Conservation (phyloP, 768 basidiomycete species). For the Chiua virens region DNA sequence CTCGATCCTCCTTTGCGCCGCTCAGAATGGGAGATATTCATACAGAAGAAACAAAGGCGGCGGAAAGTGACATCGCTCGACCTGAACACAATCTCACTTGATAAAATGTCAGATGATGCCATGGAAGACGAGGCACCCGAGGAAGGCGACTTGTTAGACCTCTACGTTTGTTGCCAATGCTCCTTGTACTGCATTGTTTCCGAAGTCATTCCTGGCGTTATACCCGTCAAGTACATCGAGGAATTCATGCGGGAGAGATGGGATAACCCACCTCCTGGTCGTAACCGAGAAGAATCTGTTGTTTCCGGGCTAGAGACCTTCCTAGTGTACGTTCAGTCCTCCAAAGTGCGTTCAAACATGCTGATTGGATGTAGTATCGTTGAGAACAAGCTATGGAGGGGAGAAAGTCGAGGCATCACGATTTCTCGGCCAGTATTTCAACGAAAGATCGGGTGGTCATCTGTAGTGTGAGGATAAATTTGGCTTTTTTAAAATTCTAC, state of each 20-base stretch:
- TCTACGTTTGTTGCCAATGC: constrained; percentile 86
- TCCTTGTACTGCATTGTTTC: constrained; percentile 72
- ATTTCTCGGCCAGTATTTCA: constrained; percentile 56
- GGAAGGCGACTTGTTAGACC: constrained; percentile 63
- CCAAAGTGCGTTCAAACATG: not conserved
- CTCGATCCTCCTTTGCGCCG: constrained; percentile 60
- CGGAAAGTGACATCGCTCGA: constrained; percentile 49
- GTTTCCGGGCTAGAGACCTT: constrained; percentile 64
- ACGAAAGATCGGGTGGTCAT: constrained; percentile 65
- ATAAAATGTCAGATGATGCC: constrained; percentile 27
- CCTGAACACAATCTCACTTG: constrained; percentile 25
- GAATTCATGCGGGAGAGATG: constrained; percentile 63
- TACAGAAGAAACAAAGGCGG: constrained; percentile 52
- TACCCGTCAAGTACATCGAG: constrained; percentile 61
- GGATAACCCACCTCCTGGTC: constrained; percentile 56
- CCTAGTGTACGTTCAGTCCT: constrained; percentile 49
- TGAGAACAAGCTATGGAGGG: constrained; percentile 75
- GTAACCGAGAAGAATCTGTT: constrained; percentile 54
- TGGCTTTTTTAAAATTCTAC: constrained; percentile 1
- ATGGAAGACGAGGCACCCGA: constrained; percentile 31
- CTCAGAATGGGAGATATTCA: constrained; percentile 59
- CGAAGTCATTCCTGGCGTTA: constrained; percentile 68
- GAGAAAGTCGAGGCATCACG: constrained; percentile 58
- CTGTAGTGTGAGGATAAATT: constrained; percentile 49
- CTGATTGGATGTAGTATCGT: constrained; percentile 50